Evolutionary conservation across 495 filamentous ascomycete genomes (phyloP).

Genomic region (Aspergillus ostianus): DNA sequence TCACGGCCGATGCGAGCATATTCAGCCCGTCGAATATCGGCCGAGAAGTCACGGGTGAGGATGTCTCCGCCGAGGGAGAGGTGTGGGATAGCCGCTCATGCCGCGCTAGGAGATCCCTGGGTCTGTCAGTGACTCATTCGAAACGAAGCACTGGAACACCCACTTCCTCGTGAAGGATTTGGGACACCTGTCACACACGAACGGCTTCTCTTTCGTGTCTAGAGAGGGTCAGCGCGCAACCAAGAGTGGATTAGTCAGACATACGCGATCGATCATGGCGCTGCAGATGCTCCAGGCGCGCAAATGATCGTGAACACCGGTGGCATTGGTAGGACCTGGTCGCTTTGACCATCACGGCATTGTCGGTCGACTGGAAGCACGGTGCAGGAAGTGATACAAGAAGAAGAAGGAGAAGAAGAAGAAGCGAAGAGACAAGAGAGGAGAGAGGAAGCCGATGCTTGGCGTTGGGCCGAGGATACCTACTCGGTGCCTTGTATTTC

Average conservation of each 20-base stretch:
- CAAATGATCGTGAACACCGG: conserved; percentile 36
- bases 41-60: conserved; percentile 22
- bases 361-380: neutral
- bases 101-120: conserved; percentile 36
- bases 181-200: conserved; percentile 34
- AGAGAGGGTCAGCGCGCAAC: conserved; percentile 16
- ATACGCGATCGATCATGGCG: conserved; percentile 46
- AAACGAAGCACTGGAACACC: conserved; percentile 1
- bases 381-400: neutral
- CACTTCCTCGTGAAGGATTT: conserved; percentile 45
- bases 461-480: neutral
- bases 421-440: neutral
- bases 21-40: conserved; percentile 31
- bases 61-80: conserved; percentile 17
- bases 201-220: conserved; percentile 49
- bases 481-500: neutral
- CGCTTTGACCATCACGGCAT: conserved; percentile 19
- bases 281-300: conserved; percentile 44
- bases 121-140: neutral
- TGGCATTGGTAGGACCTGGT: conserved; percentile 37
- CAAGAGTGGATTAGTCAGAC: conserved; percentile 4
- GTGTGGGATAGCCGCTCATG: conserved; percentile 39
- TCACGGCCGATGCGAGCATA: conserved; percentile 35
- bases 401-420: neutral
- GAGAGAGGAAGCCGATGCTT: neutral